Conservation (phyloP, 1,284 basidiomycete genomes). For the Vanrija sp. region DNA sequence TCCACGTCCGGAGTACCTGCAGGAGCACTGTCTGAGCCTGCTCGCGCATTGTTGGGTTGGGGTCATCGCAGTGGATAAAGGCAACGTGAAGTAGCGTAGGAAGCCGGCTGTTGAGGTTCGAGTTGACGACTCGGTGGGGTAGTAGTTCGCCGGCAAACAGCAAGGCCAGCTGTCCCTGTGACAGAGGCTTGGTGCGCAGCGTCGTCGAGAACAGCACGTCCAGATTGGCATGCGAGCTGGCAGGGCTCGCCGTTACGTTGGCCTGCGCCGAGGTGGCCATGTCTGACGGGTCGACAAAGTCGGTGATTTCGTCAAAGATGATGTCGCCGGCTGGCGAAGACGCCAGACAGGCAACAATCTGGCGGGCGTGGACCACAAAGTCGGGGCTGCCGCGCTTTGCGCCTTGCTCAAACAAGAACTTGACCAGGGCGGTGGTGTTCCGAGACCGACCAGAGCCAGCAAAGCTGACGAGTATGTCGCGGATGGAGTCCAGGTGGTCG, state of each 20-base stretch:
- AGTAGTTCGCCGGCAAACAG: slow-evolving; percentile 80
- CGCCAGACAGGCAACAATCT: slow-evolving; percentile 78
- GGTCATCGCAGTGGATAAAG: slow-evolving; percentile 79
- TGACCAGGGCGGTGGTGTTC: slow-evolving; percentile 74
- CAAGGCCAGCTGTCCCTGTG: slow-evolving; percentile 79
- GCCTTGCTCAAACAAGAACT: slow-evolving; percentile 83
- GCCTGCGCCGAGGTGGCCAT: slow-evolving; percentile 68
- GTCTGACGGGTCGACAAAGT: slow-evolving; percentile 74
- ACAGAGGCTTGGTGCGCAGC: slow-evolving; percentile 52
- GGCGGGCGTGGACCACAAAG: slow-evolving; percentile 74
- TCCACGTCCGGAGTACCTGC: slow-evolving; percentile 73
- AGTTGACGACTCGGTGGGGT: slow-evolving; percentile 71
- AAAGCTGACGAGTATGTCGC: slow-evolving; percentile 73
- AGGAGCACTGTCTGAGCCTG: slow-evolving; percentile 72
- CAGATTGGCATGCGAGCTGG: slow-evolving; percentile 37
- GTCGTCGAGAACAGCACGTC: slow-evolving; percentile 40
- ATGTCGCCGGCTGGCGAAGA: slow-evolving; percentile 68
- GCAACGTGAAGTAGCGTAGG: slow-evolving; percentile 75
- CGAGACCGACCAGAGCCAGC: slow-evolving; percentile 28
- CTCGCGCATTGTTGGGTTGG: slow-evolving; percentile 63
- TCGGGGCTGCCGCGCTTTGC: slow-evolving; percentile 73
- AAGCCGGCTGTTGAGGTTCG: slow-evolving; percentile 59
- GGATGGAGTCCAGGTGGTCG: slow-evolving; percentile 74
- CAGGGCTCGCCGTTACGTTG: slow-evolving; percentile 69
- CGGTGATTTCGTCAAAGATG: slow-evolving; percentile 78